phyloP scores from a whole-genome alignment of 192 early-diverging fungal species.

The Piromyces finnis region DNA sequence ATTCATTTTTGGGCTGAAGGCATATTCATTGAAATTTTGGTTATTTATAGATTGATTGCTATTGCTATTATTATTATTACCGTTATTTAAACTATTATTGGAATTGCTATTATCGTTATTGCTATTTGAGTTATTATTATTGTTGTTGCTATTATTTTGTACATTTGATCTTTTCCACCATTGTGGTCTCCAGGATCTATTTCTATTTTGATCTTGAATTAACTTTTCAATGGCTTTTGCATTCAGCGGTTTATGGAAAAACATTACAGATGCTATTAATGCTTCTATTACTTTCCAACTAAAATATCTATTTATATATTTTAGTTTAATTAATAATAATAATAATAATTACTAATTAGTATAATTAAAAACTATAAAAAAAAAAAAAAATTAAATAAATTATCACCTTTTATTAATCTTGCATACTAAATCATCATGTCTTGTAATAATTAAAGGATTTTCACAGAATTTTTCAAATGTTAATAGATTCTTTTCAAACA shows the following conservation, averaged over 20 bases:
- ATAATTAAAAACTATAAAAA: background rate
- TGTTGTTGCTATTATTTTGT: background rate
- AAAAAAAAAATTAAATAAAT: background rate
- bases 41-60: background rate
- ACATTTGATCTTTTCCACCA: background rate
- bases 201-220: background rate
- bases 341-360: too few species aligned
- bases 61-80: background rate
- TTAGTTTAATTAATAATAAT: constrained; percentile 10
- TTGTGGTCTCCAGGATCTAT: background rate
- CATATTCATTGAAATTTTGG: background rate
- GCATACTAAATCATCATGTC: background rate
- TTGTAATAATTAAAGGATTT: background rate
- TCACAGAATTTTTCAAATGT: background rate
- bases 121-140: background rate
- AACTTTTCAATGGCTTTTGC: background rate
- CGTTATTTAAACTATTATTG: too few species aligned
- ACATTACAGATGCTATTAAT: background rate
- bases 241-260: background rate
- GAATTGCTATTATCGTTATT: background rate
- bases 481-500: background rate
- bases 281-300: background rate
- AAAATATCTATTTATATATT: background rate
- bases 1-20: background rate
- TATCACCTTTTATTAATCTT: background rate